Percentiles rank a stretch among this genome's conserved stretches.
phyloP scores from a whole-genome alignment of 495 filamentous ascomycete genomes.

The Trichoderma parareesei region DNA sequence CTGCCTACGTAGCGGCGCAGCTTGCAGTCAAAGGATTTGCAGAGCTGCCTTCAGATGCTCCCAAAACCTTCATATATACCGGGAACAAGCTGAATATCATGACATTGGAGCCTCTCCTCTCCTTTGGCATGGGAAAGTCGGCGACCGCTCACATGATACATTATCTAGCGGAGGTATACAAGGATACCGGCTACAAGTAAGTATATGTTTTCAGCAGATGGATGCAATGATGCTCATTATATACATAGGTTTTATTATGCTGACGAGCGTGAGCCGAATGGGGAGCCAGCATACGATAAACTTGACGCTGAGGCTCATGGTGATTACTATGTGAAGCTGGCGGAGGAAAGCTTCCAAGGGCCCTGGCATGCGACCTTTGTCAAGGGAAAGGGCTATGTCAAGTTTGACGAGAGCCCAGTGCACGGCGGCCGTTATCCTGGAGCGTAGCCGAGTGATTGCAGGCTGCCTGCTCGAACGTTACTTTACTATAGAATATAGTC shows the following conservation, averaged over 20 bases:
- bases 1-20: not conserved
- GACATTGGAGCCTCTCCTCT: not conserved
- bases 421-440: not conserved
- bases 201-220: not conserved
- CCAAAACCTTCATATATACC: not conserved
- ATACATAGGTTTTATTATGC: not conserved
- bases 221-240: not conserved
- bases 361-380: not conserved
- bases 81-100: not conserved
- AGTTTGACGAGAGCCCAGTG: not conserved
- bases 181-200: not conserved
- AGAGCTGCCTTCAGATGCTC: not conserved
- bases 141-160: not conserved
- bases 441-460: not conserved
- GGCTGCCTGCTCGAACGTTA: not conserved
- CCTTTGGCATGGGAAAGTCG: not conserved
- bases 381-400: not conserved
- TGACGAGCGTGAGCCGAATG: not conserved
- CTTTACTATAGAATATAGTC: no score
- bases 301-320: not conserved
- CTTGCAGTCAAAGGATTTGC: not conserved
- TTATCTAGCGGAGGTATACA: not conserved
- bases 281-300: not conserved
- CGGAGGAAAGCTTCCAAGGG: not conserved
- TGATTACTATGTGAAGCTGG: not conserved